Conservation (phyloP, 306 rosid genomes). For the Casuarina cunninghamiana region DNA sequence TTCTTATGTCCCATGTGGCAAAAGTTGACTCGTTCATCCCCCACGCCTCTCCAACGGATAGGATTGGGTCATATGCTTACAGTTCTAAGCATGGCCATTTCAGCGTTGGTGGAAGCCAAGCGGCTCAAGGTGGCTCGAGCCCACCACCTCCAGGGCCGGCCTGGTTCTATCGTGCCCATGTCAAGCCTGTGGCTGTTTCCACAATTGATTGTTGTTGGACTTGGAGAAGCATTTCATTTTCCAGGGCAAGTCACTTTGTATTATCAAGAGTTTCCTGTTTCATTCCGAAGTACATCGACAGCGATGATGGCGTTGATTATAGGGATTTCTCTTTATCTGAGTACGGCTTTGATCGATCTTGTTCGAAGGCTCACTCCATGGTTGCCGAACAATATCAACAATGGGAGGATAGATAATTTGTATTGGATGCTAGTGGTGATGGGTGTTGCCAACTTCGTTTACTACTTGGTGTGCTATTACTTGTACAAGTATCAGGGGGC, state of each 20-base stretch:
- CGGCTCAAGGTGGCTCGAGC: too few relatives aligned
- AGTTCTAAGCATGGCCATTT: too few relatives aligned
- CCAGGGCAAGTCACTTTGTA: too few relatives aligned
- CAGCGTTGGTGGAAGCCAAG: too few relatives aligned
- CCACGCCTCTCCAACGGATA: constrained; percentile 45
- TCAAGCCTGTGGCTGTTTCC: constrained; percentile 54
- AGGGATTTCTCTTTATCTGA: constrained; percentile 46
- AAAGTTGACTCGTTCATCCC: constrained; percentile 29
- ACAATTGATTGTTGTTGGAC: constrained; percentile 22
- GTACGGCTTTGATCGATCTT: constrained; percentile 27
- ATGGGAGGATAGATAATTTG: constrained; percentile 49
- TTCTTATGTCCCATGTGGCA: not conserved
- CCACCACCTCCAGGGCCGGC: not conserved
- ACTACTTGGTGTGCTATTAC: constrained; percentile 38
- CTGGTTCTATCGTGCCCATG: constrained; percentile 22
- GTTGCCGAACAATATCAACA: constrained; percentile 56
- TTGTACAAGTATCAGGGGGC: constrained; percentile 19
- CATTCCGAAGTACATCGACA: constrained; percentile 52
- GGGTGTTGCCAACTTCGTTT: constrained; percentile 55
- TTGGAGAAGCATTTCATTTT: too few relatives aligned
- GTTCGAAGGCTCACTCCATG: constrained; percentile 41
- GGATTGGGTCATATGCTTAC: too few relatives aligned
- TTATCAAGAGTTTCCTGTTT: constrained; percentile 38
- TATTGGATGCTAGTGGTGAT: constrained; percentile 54
- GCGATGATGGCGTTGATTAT: constrained; percentile 52